Base-by-base conservation (phyloP, 2,329 filamentous ascomycete species). In the Tympanopsis confertula region DNA sequence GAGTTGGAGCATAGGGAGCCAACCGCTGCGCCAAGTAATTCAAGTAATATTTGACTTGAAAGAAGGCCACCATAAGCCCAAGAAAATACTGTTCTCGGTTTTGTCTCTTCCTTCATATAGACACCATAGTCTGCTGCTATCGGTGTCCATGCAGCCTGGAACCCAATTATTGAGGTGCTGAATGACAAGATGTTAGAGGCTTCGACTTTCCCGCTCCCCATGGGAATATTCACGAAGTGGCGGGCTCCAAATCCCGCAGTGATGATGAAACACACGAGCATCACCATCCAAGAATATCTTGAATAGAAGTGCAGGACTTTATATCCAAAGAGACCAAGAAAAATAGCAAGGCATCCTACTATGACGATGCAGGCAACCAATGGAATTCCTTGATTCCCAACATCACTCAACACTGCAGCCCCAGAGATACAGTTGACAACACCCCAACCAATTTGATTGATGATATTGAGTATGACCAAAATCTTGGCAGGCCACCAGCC, bases 131-230 rank as follows among this genome's bases (percentile, higher is more conserved):
- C 42, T 13, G 39, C 39, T 2, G 32, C 40, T 12, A 43, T 26
- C 13, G 37, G 35, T 4, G 36, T 4, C 50, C 50, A 52, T 10
- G 48, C 45, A 14, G 49, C 40, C 35, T 49, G 41, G 38, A 44
- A 51, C 4, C 50, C 50, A 28, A 49, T 48, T 19, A 52, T 45
- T 12, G 44, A 29, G 4, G 45, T 44, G 19, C 44, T 45, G 38
- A 52, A 49, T 13, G 45, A 45, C 12, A 51, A 26, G 3, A 52
- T 41, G 7, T 42, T 38, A 17, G 38, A 30, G 3, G 45, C 43
- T 26, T 39, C 42, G 19, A n/a, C 10, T 3, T 12, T 4, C 15
- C 39, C 42, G 5, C 32, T 28, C 13, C 19, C 26, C 39, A 39
- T 39, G 15, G 39, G 29, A 2, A 41, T 14, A 20, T 37, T 22